Evolutionary conservation across 257 asterid species (phyloP), one percentile per base, ranked within the genome.

Genomic region (Penstemon barbatus): DNA sequence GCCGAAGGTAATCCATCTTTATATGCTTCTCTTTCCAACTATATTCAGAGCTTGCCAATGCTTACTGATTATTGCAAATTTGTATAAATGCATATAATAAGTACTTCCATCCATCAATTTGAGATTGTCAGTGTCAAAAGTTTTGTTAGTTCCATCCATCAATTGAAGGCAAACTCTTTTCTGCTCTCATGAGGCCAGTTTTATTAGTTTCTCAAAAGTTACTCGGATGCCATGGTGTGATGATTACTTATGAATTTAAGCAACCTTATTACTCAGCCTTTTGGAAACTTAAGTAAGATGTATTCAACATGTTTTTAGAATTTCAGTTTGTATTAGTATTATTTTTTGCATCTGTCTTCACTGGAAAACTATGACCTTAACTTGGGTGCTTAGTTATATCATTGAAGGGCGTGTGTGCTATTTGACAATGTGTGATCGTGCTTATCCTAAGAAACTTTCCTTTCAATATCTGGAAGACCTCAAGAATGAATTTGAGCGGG

Each of bases 391-490:
- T 74, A 92, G 98, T 75, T 88, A 92, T 79, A 84, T 92, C 65
- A 85, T 92, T 68, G 98, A 92, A 84, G 96, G 97, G 48, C 85
- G 81, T 42, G 88, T 90, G 36, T 92, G 98, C 85, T 92, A 92
- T 81, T 79, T 92, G 93, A 88, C 97, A 36, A 83, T 90, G 95
- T 90, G 98, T 66, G 97, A 90, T 72, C 97, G 97, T 69, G 71
- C 93, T 66, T 92, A 92, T 79, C 98, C 98, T 38, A 90, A 92
- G 89, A 92, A 92, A 75, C 98, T 92, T 52, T 78, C 97, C 49
- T 92, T 83, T 74, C 98, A 92, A 73, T 92, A 92, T 78, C 86
- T 92, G 69, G 98, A 92, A 83, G 98, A 90, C 81, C 90, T 92
- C 37, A 90, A 84, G 90, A 92, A 79, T 76, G 98, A 92, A 80